Evolutionary conservation across 1,284 basidiomycete genomes (phyloP), one percentile per base, ranked within the genome.

Genomic region (Butyriboletus appendiculatus): DNA sequence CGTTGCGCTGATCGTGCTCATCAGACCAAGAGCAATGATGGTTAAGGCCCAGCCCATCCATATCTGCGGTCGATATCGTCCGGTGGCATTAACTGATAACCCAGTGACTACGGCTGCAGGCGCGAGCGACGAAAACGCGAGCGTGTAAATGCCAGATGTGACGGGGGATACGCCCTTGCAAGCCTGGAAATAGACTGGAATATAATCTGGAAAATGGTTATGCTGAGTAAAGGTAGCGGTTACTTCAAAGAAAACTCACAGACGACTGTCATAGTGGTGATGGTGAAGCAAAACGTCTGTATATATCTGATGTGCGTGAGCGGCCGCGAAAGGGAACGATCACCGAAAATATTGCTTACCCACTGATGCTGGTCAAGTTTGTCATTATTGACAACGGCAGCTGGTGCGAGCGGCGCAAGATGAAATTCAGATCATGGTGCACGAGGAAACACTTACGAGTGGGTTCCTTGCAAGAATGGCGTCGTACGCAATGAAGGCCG

Each of bases 371-470:
- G 8, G 60, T 61, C 33, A 42, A 1, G 18, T 61, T 62, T 26
- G 53, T 60, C 50, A 62, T 35, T 33, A 62, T 3, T 2, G 53
- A 48, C 26, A 57, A 35, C 2, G 60, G 61, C 6, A 62, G 47
- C 61, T 62, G 16, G 14, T 7, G 6, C 10, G 1, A 14, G 14
- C 7, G 40, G 6, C 18, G 8, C 46, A 3, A 57, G 30, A 28
- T 33, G 16, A 22, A 8, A 24, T 34, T 34, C n/a, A 10, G 12
- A 26, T 8, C 14, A 41, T 9, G 11, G 26, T 6, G 9, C 4
- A 6, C 1, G 14, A 9, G 24, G 2, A 26, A 32, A 26, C 14
- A 30, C 60, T 1, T 34, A 61, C 61, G 5, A 62, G 58, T 22
- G 61, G 61, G 9, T 57, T 15, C 1, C 11, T 38, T 40, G 61